Base-by-base conservation (phyloP, 768 basidiomycete species). In the Naganishia vishniacii region DNA sequence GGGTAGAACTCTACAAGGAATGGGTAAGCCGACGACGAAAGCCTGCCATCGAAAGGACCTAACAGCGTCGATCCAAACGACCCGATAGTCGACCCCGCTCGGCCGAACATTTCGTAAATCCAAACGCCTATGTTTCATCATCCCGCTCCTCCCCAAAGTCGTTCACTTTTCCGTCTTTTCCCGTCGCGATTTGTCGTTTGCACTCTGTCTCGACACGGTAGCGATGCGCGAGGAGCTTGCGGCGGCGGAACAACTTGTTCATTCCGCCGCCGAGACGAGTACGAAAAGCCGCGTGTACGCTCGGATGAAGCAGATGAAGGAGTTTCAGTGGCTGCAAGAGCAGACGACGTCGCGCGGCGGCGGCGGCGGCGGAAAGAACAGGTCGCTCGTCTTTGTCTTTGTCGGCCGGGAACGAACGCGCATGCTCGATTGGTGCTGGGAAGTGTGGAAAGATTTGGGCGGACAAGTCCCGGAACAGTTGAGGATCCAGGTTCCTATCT, bases 351-450 rank as follows among this genome's bases (percentile, higher is more conserved):
- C 42, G 42, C 7, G 42, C 42, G 42, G n/a, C 9, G 37, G 37
- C 12, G 74, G n/a, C n/a, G n/a, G n/a, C n/a, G n/a, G n/a, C n/a
- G n/a, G 78, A 0, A 82, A 81, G 56, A 83, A 60, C 65, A 90
- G 91, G 4, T 89, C 86, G 0, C 87, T 91, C 67, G 83, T 94
- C 28, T 94, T 92, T 74, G 81, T 94, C 29, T 88, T 93, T 77
- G 93, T 94, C 71, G 70, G 81, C 18, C 89, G 87, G 73, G 85
- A 84, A 67, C 83, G 88, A 29, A 85, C 87, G 5, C 80, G 90
- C 58, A 86, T 88, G 1, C 81, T 84, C 41, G 91, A 95, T 75
- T 97, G 93, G 93, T 81, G 85, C 47, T 95, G 91, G 92, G 82
- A 84, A 59, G 79, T 95, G 48, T 91, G 89, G 91, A 82, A 82